A percentile compares a stretch with the other conserved stretches of the same genome.
Conservation (phyloP, 2,329 filamentous ascomycete species). For the Plenodomus tracheiphilus region DNA sequence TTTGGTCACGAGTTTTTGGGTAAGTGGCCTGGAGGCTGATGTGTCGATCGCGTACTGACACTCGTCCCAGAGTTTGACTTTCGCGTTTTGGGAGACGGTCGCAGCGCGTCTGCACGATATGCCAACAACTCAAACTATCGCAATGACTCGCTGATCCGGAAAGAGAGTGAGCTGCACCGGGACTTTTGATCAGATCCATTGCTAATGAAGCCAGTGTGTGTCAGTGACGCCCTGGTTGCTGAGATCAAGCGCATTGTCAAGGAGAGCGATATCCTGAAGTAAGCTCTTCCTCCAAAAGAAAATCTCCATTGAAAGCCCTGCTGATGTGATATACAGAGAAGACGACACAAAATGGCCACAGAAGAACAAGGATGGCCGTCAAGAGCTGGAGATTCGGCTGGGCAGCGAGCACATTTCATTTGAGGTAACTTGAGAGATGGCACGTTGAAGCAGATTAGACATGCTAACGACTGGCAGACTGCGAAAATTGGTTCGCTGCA, state of each 20-base stretch:
- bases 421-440: slow-evolving; percentile 64
- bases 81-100: slow-evolving; percentile 85
- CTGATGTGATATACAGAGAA: slow-evolving; percentile 65
- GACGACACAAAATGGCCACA: slow-evolving; percentile 98
- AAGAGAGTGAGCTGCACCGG: slow-evolving; percentile 77
- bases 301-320: background rate
- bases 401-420: slow-evolving; percentile 98
- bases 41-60: slow-evolving; percentile 9
- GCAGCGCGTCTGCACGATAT: slow-evolving; percentile 91
- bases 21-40: slow-evolving; percentile 47
- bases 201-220: slow-evolving; percentile 71
- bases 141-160: slow-evolving; percentile 96
- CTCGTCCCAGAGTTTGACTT: slow-evolving; percentile 85
- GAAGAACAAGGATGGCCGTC: slow-evolving; percentile 98
- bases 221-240: slow-evolving; percentile 84
- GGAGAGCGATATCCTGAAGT: slow-evolving; percentile 97
- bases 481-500: slow-evolving; percentile 97
- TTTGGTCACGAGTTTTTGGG: slow-evolving; percentile 98
- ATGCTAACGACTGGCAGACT: slow-evolving; percentile 62
- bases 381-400: slow-evolving; percentile 92
- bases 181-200: background rate
- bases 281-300: slow-evolving; percentile 34
- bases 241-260: slow-evolving; percentile 98
- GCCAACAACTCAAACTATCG: slow-evolving; percentile 99
- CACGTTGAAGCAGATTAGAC: no score